phyloP scores from a whole-genome alignment of 1,284 basidiomycete genomes.

The Retiboletus fuscus region DNA sequence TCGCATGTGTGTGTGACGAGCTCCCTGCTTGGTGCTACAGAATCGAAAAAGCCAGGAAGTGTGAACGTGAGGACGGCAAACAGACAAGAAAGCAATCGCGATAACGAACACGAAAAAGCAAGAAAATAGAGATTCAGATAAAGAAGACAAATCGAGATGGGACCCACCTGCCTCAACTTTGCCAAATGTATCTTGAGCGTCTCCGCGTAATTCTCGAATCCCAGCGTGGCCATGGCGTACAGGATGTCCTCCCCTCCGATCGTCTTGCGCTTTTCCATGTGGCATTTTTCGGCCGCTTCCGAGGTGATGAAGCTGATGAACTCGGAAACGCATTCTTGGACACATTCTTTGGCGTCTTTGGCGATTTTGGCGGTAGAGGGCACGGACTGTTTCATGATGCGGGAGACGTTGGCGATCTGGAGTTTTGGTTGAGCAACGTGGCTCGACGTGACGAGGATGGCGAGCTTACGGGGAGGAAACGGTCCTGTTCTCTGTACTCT shows the following conservation, averaged over 20 bases:
- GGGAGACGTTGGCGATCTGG: constrained; percentile 94
- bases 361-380: constrained; percentile 95
- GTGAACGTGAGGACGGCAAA: constrained; percentile 2
- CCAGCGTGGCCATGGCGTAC: constrained; percentile 88
- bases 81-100: background rate
- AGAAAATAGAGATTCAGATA: too few relatives aligned
- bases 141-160: background rate
- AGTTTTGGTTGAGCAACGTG: background rate
- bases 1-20: constrained; percentile 43
- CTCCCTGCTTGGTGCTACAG: constrained; percentile 46
- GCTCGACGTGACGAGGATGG: background rate
- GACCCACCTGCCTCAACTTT: constrained; percentile 83
- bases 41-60: too few relatives aligned
- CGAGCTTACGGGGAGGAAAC: constrained; percentile 82
- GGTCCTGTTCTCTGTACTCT: constrained; percentile 92
- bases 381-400: constrained; percentile 93
- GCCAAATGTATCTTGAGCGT: constrained; percentile 90
- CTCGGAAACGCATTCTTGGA: constrained; percentile 96
- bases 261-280: constrained; percentile 87
- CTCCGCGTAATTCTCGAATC: constrained; percentile 96
- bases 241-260: constrained; percentile 94
- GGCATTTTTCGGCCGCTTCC: constrained; percentile 90
- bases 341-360: constrained; percentile 96
- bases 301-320: constrained; percentile 96
- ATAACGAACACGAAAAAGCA: background rate